Conservation (phyloP, 768 basidiomycete genomes). For the Mycena galopus region DNA sequence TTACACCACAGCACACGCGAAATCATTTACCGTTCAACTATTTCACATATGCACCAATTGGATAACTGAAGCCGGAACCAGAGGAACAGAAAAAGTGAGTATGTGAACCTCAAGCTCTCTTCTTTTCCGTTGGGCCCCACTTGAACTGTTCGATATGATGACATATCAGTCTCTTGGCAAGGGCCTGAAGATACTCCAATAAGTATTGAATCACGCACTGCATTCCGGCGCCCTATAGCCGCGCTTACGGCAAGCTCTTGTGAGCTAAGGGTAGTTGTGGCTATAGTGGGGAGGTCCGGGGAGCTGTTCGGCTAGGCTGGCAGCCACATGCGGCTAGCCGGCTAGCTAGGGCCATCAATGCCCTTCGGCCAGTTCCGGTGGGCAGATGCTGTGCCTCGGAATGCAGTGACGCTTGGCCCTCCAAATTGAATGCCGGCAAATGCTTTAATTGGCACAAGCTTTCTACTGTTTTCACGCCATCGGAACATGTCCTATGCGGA, state of each 20-base stretch:
- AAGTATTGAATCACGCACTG: neutral
- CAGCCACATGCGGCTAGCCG: no score
- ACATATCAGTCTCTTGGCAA: neutral
- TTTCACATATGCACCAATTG: neutral
- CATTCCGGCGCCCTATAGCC: no score
- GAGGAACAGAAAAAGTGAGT: neutral
- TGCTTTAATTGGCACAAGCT: conserved; percentile 9
- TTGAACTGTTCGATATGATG: neutral
- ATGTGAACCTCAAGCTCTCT: neutral
- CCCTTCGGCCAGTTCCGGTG: no score
- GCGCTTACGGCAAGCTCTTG: no score
- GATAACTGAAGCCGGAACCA: neutral
- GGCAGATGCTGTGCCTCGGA: no score
- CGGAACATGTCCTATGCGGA: neutral
- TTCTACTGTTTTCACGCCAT: neutral
- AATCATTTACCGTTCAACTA: neutral
- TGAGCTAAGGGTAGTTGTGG: no score
- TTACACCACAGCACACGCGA: neutral
- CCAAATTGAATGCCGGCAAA: neutral
- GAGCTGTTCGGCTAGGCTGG: no score
- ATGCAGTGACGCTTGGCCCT: neutral
- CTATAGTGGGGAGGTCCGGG: no score
- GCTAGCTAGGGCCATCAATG: no score
- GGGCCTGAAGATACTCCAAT: conserved; percentile 1
- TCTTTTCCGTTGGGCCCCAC: no score